Evolutionary conservation across 2,329 filamentous ascomycete species (phyloP), one percentile per base, ranked within the genome.

Genomic region (Diaporthe vaccinii): DNA sequence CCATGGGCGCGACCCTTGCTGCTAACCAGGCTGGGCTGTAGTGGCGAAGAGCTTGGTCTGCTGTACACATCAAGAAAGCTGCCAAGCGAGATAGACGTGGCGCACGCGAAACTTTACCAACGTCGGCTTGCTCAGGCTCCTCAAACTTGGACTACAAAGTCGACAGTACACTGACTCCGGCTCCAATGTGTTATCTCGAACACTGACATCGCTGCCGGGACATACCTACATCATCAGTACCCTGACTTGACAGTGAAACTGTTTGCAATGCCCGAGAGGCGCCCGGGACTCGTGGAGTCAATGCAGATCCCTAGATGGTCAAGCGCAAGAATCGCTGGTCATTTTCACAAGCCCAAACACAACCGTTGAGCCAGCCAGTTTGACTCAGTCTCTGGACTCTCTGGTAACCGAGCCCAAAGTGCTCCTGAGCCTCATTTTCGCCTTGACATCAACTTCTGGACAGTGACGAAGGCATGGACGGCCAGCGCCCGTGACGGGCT

Each of bases 241-340:
- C 62, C 62, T 67, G 62, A 51, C 62, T 67, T 67, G 71, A 31
- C 58, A 51, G 62, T 55, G 34, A 70, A 44, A 53, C 58, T 73
- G 51, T 57, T 44, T 55, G 25, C 59, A 39, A 15, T 59, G n/a
- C 36, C 41, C 22, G 39, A 31, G 28, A 72, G 69, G 53, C 39
- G 15, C n/a, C 69, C 62, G 62, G 62, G 44, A 67, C 62, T 72
- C 70, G 31, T 51, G 62, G 44, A 73, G 72, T 68, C 72, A 58
- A 68, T 68, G 72, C 49, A 68, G 59, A 55, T 68, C 72, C 72
- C 59, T 31, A 68, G n/a, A 34, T 58, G 49, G 59, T 41, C 65
- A 73, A 44, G 72, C 72, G 39, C 72, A n/a, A 53, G 31, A 34
- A 28, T 73, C 3, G 25, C 49, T 20, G 72, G 62, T 36, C 72